Evolutionary conservation across 257 asterid genomes (phyloP).

Genomic region (Fraxinus anomala): DNA sequence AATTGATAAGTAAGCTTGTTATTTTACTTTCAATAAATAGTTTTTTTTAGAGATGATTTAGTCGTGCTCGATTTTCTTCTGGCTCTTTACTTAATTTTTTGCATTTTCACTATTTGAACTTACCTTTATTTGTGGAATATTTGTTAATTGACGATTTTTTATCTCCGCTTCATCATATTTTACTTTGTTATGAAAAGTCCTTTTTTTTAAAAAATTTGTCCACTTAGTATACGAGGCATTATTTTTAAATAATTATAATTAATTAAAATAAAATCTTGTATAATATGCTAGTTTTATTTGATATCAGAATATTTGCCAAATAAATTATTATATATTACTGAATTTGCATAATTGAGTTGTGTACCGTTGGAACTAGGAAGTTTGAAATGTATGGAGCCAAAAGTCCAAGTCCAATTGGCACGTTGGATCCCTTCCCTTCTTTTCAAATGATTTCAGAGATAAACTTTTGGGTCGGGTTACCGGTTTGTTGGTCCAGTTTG

Average conservation of each 20-base stretch:
- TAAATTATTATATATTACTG: no score
- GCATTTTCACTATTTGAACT: no score
- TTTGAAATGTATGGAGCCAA: conserved; percentile 2
- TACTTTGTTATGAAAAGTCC: conserved; percentile 57
- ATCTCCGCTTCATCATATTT: no score
- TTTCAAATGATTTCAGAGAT: neutral
- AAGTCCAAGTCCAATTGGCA: neutral
- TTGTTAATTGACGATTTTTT: neutral
- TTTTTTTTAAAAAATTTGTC: conserved; percentile 28
- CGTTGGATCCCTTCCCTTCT: neutral
- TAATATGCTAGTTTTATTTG: no score
- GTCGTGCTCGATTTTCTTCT: no score
- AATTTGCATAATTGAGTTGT: neutral
- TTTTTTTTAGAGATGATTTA: no score
- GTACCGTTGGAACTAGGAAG: conserved; percentile 4
- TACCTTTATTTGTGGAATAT: no score
- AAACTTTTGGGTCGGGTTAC: neutral
- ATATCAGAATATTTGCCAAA: no score
- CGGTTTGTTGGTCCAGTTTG: neutral
- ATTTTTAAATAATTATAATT: no score
- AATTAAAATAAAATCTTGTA: no score
- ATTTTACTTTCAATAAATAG: neutral
- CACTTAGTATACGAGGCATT: neutral
- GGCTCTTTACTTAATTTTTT: no score
- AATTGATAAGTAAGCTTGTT: neutral